phyloP scores from a whole-genome alignment of 495 filamentous ascomycete genomes.

The Penicillium steckii region DNA sequence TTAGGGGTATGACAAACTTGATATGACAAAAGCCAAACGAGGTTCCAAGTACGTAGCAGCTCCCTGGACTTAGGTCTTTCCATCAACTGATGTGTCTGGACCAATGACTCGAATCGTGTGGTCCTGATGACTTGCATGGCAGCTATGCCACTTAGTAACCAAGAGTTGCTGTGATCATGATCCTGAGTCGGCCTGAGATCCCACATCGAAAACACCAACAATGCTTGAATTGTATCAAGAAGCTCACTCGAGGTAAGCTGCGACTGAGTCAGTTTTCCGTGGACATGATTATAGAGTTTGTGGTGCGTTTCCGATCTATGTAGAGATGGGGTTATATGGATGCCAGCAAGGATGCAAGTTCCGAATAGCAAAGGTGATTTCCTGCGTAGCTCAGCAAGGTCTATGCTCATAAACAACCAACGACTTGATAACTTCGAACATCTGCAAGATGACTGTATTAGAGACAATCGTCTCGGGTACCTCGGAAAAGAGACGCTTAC shows the following conservation, averaged over 20 bases:
- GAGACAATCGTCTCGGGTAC: background rate
- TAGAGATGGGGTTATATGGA: slow-evolving; percentile 10
- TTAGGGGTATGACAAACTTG: slow-evolving; percentile 7
- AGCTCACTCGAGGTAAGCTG: slow-evolving; percentile 8
- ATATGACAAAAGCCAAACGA: slow-evolving; percentile 20
- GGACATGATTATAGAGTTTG: slow-evolving; percentile 13
- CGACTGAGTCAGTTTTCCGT: slow-evolving; percentile 8
- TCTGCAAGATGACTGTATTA: background rate
- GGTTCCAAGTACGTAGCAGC: slow-evolving; percentile 17
- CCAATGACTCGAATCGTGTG: slow-evolving; percentile 11
- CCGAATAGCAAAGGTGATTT: slow-evolving; percentile 17
- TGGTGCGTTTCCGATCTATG: slow-evolving; percentile 16
- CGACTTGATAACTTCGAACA: slow-evolving; percentile 20
- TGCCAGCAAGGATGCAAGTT: slow-evolving; percentile 17
- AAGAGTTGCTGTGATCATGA: slow-evolving; percentile 19
- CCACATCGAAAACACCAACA: slow-evolving; percentile 21
- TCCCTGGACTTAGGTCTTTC: slow-evolving; percentile 5
- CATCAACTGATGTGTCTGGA: background rate
- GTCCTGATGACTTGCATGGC: slow-evolving; percentile 17
- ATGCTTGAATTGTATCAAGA: slow-evolving; percentile 18
- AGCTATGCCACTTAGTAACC: slow-evolving; percentile 16
- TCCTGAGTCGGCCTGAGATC: slow-evolving; percentile 15
- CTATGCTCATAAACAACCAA: slow-evolving; percentile 20
- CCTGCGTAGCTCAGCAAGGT: slow-evolving; percentile 1
- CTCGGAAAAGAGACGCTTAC: background rate